Conservation (phyloP, 208 protist species). For the Leishmania martiniquensis region DNA sequence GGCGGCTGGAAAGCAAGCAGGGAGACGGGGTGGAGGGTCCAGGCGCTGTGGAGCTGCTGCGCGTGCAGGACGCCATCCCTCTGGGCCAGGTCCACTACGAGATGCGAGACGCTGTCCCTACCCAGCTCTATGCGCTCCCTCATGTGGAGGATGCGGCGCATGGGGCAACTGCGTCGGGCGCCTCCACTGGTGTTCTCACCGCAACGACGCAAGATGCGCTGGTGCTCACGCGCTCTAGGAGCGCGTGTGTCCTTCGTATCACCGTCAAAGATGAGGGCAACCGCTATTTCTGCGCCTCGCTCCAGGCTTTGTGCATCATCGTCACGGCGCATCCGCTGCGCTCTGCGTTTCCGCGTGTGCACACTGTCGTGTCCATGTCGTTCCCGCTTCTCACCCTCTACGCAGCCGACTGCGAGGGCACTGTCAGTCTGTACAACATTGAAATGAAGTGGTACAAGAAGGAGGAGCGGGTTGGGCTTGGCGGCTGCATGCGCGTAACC, state of each 20-base stretch:
- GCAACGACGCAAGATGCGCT: constrained; percentile 33
- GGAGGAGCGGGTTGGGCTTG: constrained; percentile 31
- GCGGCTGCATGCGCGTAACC: constrained; percentile 33
- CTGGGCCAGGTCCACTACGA: constrained; percentile 21
- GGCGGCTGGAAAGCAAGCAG: constrained; percentile 31
- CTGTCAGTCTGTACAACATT: constrained; percentile 70
- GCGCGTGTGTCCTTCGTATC: constrained; percentile 35
- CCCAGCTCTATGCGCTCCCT: constrained; percentile 25
- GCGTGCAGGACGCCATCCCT: constrained; percentile 21
- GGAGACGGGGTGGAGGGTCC: not conserved
- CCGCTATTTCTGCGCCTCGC: constrained; percentile 8
- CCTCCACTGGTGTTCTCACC: too few relatives aligned
- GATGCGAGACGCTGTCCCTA: constrained; percentile 39
- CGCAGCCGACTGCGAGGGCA: constrained; percentile 59
- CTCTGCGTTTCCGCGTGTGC: constrained; percentile 31
- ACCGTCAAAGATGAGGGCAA: constrained; percentile 30
- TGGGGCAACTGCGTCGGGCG: not conserved
- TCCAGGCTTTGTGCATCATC: constrained; percentile 38
- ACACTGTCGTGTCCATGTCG: constrained; percentile 33
- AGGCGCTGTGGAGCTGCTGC: constrained; percentile 11
- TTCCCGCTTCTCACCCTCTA: constrained; percentile 65
- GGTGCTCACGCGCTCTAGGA: constrained; percentile 35
- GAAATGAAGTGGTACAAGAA: constrained; percentile 71
- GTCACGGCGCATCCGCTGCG: constrained; percentile 31
- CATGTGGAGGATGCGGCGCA: not conserved